Conservation (phyloP, 2,329 filamentous ascomycete genomes). For the Stachybotrys chartarum region DNA sequence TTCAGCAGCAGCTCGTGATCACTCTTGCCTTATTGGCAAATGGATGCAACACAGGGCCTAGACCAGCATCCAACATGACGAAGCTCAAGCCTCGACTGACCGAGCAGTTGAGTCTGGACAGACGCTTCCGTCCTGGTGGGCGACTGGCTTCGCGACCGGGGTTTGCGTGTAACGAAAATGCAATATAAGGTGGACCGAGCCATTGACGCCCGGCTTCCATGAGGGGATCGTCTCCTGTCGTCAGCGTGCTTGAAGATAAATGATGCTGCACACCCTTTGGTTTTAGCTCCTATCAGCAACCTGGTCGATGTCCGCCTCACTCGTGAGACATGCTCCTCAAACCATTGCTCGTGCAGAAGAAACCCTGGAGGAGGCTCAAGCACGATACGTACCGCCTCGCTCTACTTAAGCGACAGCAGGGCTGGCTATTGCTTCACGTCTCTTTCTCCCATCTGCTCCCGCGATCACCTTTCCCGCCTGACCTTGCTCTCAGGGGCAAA, state of each 20-base stretch:
- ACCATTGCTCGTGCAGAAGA: no score
- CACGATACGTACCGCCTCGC: background rate
- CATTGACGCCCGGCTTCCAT: background rate
- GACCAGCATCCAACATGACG: background rate
- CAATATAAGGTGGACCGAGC: background rate
- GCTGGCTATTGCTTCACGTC: background rate
- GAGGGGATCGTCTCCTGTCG: background rate
- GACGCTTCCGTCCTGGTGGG: background rate
- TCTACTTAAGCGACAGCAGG: background rate
- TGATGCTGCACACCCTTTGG: background rate
- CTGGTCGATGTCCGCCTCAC: background rate
- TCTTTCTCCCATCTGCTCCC: background rate
- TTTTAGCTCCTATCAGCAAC: background rate
- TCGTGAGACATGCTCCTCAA: background rate
- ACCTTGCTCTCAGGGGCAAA: background rate
- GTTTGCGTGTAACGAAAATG: no score
- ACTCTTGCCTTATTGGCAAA: background rate
- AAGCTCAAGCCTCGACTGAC: background rate
- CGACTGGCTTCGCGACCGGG: no score
- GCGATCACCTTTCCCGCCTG: background rate
- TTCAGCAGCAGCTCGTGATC: background rate
- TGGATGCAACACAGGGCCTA: background rate
- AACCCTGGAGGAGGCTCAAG: no score
- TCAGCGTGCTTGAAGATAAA: background rate
- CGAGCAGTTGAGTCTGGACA: background rate